phyloP scores from a whole-genome alignment of 2,329 filamentous ascomycete species.

The Cladophialophora immunda region DNA sequence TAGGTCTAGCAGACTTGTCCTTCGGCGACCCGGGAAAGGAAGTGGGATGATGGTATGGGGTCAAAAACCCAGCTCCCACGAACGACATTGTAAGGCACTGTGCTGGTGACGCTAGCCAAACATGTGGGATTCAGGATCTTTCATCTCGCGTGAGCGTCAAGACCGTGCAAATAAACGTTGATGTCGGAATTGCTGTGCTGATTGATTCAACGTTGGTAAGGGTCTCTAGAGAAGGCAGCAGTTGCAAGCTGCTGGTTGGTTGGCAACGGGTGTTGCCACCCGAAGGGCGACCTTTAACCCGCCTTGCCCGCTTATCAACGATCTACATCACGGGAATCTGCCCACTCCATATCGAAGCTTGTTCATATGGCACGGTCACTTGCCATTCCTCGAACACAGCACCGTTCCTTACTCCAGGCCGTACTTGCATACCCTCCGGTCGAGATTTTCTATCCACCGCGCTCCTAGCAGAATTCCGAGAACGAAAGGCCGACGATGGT shows the following conservation, averaged over 20 bases:
- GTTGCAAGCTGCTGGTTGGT: slow-evolving; percentile 13
- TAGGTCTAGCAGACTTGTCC: slow-evolving; percentile 26
- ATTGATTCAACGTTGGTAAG: not conserved
- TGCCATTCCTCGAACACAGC: not conserved
- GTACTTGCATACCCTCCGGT: not conserved
- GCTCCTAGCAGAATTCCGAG: not conserved
- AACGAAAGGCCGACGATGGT: not conserved
- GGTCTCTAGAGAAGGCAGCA: not conserved
- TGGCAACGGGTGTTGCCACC: slow-evolving; percentile 9
- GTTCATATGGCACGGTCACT: not conserved
- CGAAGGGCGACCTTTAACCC: not conserved
- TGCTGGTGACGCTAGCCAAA: slow-evolving; percentile 1
- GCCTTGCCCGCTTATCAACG: slow-evolving; percentile 12
- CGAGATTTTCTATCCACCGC: not conserved
- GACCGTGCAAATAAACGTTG: not conserved
- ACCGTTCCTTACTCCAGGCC: not conserved
- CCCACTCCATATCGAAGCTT: not conserved
- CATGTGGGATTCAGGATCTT: not conserved
- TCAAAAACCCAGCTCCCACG: slow-evolving; percentile 13
- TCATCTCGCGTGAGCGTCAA: not conserved
- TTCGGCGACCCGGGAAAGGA: slow-evolving; percentile 24
- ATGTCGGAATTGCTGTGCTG: not conserved
- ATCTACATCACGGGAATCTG: slow-evolving; percentile 9
- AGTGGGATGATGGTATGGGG: slow-evolving; percentile 23
- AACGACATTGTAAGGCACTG: slow-evolving; percentile 14